Evolutionary conservation across 805 yeast genomes (phyloP), one percentile per base, ranked within the genome.

Genomic region (Yamadazyma takamatsuzukensis): DNA sequence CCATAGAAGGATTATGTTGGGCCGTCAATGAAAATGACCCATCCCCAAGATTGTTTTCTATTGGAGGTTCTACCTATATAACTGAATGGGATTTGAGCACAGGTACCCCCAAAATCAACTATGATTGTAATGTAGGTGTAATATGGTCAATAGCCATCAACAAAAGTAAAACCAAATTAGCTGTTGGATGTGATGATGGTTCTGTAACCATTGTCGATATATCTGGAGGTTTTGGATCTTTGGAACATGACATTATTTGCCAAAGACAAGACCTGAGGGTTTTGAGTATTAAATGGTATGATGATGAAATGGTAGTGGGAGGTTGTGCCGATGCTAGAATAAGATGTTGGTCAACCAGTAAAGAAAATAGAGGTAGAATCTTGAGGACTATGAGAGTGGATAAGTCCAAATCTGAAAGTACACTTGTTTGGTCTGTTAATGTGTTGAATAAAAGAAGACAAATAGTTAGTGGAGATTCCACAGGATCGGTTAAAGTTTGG

Each of bases 171-270:
- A 61, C 71, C 38, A 76, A 70, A 47, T 62, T 93, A 21, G 86
- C 96, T 1, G 84, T 85, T 1, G 98, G 97, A 3, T 90, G 97
- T 58, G 98, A 93, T 47, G 94, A 89, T 52, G 98, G 98, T 15
- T 70, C 86, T 5, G 88, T 90, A 7, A 95, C 84, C 2, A 56
- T 93, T 4, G 68, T 88, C 12, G 87, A 87, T 50, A 77, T 89
- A n/a, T 67, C 85, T 6, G 95, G 93, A 10, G 96, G 96, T 12
- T 68, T 68, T n/a, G 96, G 95, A 8, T 73, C 73, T 14, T 64
- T 90, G 46, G 96, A 85, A 53, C 87, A 82, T 54, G 81, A 74
- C 36, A 60, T 71, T 17, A 76, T 87, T 32, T 68, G 93, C 40
- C 93, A 84, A 58, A 74, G 95, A 61, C 94, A 85, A 53, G 87